phyloP scores from a whole-genome alignment of 1,139 yeast genomes.

The Taiozyma sp. region DNA sequence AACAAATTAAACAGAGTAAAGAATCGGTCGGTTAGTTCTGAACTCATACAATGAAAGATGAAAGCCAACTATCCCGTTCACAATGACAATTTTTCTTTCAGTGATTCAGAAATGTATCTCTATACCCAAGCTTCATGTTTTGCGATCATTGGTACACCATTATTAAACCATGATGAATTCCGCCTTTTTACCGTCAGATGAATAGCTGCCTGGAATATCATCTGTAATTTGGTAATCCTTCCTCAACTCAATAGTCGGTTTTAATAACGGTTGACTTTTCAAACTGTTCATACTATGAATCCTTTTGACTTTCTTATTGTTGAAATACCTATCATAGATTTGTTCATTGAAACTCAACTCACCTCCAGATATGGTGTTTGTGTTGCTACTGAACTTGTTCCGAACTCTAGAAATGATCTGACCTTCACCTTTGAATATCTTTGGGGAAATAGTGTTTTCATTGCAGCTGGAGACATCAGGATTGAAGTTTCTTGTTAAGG shows the following conservation, averaged over 20 bases:
- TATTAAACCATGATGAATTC: not conserved
- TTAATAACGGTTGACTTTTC: not conserved
- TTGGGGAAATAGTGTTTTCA: not conserved
- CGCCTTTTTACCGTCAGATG: not conserved
- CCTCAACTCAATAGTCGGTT: not conserved
- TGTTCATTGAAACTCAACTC: not conserved
- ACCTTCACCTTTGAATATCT: not conserved
- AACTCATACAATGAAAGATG: not conserved
- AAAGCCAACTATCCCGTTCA: not conserved
- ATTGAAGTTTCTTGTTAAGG: not conserved
- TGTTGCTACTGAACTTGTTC: slow-evolving; percentile 1
- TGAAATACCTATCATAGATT: not conserved
- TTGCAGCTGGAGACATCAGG: not conserved
- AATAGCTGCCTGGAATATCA: not conserved
- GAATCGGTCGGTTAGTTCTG: slow-evolving; percentile 33
- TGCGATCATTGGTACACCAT: not conserved
- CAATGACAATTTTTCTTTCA: not conserved
- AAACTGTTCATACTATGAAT: not conserved
- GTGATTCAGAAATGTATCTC: not conserved
- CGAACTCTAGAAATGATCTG: slow-evolving; percentile 3
- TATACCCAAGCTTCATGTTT: not conserved
- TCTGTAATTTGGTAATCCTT: not conserved
- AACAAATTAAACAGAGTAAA: slow-evolving; percentile 24
- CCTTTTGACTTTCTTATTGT: not conserved
- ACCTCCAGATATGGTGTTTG: not conserved